These are phyloP conservation scores for Phragmites australis DNA, from an alignment of 176 grass and related monocot genomes.

Conservation along the genomic window DNA sequence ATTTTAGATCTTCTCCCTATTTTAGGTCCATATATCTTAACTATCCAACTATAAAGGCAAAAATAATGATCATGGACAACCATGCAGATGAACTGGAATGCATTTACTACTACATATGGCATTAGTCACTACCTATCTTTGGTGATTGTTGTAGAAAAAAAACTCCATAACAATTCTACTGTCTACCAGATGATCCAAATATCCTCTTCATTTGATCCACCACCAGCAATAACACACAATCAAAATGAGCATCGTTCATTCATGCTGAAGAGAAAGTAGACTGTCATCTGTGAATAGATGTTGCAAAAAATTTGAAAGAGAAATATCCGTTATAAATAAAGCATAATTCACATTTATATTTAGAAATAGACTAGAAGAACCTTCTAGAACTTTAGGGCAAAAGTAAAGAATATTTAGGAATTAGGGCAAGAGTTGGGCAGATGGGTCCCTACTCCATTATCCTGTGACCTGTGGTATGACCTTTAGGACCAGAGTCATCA, in stretches of 20 bases:
- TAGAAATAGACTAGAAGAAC: too few species aligned
- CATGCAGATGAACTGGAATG: slow-evolving; percentile 8
- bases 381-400: too few species aligned
- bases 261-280: not conserved
- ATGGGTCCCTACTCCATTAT: too few species aligned
- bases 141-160: not conserved
- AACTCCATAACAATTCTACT: slow-evolving; percentile 8
- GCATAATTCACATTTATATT: too few species aligned
- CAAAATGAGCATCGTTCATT: not conserved
- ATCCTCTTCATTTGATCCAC: not conserved
- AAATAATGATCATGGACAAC: not conserved
- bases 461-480: too few species aligned
- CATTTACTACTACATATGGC: slow-evolving; percentile 16
- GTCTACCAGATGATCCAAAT: not conserved
- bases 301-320: not conserved
- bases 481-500: too few species aligned
- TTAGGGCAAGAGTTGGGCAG: too few species aligned
- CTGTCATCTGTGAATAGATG: not conserved
- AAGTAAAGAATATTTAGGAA: too few species aligned
- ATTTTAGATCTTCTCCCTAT: not conserved
- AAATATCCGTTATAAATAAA: too few species aligned
- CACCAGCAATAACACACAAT: not conserved
- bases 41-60: not conserved
- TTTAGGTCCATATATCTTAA: too few species aligned
- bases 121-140: not conserved